phyloP scores from a whole-genome alignment of 331 rosid genomes.

The Cucumis variabilis region DNA sequence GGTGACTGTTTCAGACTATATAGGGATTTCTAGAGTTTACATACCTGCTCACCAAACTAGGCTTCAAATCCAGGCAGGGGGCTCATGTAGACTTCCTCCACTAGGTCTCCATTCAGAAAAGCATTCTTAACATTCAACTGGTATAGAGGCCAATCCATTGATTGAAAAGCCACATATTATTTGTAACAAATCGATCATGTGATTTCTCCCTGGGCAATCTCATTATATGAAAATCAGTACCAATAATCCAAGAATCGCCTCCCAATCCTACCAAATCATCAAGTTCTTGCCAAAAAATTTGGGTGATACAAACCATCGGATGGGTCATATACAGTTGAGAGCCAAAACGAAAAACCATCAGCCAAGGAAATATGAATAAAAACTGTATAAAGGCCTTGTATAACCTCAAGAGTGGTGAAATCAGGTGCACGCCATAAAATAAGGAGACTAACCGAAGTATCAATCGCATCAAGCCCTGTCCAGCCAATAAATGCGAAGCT shows the following conservation, averaged over 20 bases:
- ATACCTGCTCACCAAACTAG: no score
- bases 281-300: background rate
- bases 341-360: background rate
- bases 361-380: background rate
- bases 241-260: background rate
- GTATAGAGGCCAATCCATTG: no score
- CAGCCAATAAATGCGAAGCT: no score
- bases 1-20: no score
- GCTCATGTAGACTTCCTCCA: no score
- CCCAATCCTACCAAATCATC: background rate
- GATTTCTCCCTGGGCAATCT: background rate
- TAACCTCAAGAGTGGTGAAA: rapidly evolving
- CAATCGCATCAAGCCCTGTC: no score
- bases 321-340: background rate
- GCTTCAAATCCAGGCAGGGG: no score
- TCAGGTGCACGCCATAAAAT: background rate
- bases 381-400: background rate
- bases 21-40: no score
- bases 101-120: no score
- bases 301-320: no score
- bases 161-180: no score
- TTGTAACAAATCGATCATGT: background rate
- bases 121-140: no score
- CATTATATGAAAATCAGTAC: background rate
- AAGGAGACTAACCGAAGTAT: background rate